Percentiles rank a stretch among this genome's conserved stretches.
phyloP scores from a whole-genome alignment of 2,329 filamentous ascomycete species.

The Parastagonospora avenae region DNA sequence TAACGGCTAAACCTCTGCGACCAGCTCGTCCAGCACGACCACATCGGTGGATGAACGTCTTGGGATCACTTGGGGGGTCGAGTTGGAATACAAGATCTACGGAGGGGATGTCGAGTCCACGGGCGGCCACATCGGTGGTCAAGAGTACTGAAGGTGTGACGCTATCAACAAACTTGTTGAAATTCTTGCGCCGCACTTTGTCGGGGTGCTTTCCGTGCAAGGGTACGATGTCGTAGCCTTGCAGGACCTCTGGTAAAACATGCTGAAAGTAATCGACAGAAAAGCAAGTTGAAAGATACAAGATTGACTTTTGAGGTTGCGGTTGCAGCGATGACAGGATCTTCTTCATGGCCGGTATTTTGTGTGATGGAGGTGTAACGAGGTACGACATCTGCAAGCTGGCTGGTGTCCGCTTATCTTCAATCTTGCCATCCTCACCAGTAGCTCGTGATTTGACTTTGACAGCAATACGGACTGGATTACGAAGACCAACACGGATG shows the following conservation, averaged over 20 bases:
- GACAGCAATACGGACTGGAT: conserved; percentile 93
- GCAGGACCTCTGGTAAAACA: conserved; percentile 74
- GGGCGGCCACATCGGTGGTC: conserved; percentile 89
- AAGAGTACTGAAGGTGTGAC: conserved; percentile 79
- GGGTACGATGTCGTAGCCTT: conserved; percentile 72
- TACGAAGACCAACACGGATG: conserved; percentile 86
- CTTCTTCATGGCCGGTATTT: conserved; percentile 74
- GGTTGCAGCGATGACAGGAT: conserved; percentile 74
- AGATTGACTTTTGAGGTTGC: conserved; percentile 80
- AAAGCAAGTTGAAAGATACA: conserved; percentile 93
- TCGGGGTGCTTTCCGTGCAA: conserved; percentile 92
- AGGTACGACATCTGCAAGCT: conserved; percentile 92
- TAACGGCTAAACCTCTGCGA: conserved; percentile 77
- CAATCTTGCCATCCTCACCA: conserved; percentile 65
- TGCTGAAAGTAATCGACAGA: conserved; percentile 93
- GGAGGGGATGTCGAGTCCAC: conserved; percentile 88
- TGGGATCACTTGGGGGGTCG: conserved; percentile 84
- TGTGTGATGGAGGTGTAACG: conserved; percentile 74
- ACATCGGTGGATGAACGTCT: conserved; percentile 74
- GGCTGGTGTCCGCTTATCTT: conserved; percentile 87
- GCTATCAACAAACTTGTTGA: conserved; percentile 76
- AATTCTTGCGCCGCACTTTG: conserved; percentile 87
- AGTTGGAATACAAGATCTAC: conserved; percentile 91
- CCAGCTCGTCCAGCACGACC: conserved; percentile 68
- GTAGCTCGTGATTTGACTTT: conserved; percentile 70